phyloP scores from a whole-genome alignment of 352 stramenopile genomes.

The Pythium graminicola region DNA sequence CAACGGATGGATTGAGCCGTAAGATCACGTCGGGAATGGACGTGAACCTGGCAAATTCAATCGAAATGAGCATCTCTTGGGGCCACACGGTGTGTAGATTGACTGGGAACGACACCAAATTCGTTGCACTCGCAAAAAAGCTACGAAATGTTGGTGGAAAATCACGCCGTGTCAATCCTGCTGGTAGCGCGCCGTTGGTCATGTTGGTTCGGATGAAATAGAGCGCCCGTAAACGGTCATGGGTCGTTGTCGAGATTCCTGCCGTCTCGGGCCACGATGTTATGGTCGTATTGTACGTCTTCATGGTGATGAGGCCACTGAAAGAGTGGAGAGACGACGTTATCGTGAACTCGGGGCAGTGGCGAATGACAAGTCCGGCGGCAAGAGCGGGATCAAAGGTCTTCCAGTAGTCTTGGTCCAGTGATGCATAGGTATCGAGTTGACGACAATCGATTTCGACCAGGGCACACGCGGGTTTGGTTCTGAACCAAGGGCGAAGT shows the following conservation, averaged over 20 bases:
- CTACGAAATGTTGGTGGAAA: conserved; percentile 2
- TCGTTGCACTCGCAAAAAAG: background rate
- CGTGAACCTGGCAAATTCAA: background rate
- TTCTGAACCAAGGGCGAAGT: conserved; percentile 1
- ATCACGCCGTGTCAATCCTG: background rate
- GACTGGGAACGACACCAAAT: background rate
- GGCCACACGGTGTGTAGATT: background rate
- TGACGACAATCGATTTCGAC: conserved; percentile 4
- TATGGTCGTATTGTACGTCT: conserved; percentile 12
- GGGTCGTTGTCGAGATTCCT: background rate
- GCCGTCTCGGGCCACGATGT: background rate
- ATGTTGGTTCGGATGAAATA: conserved; percentile 1
- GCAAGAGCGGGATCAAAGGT: background rate
- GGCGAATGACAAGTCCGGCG: conserved; percentile 3
- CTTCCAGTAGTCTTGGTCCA: background rate
- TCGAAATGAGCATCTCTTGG: background rate
- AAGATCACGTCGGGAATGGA: background rate
- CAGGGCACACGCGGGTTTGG: conserved; percentile 2
- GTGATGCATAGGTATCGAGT: background rate
- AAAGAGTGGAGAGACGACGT: background rate
- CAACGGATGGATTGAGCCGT: background rate
- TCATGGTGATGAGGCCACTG: background rate
- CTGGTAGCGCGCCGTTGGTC: background rate
- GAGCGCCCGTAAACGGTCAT: background rate
- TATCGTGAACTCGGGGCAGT: conserved; percentile 1